Base-by-base conservation (phyloP, 2,329 filamentous ascomycete species). In the Furcasterigmium furcatum region DNA sequence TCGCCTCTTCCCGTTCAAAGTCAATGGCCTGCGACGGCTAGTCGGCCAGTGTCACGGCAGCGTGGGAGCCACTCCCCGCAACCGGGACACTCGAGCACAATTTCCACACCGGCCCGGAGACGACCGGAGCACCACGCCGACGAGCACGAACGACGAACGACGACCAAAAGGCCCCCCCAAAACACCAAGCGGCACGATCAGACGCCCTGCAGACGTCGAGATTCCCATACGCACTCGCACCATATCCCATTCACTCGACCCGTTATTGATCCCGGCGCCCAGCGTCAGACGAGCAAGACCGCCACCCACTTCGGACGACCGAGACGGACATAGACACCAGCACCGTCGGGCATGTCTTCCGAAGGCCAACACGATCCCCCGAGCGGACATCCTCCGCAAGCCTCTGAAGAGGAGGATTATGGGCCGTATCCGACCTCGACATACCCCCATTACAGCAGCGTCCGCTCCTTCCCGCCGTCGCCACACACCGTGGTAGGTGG, bases 11-110 rank as follows among this genome's bases (percentile, higher is more conserved):
- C 41, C 25, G n/a, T n/a, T n/a, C 48, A 40, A 60, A 60, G 74
- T 71, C 74, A 76, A 82, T 82, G 79, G 73, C 72, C 74, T 68
- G 71, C 64, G 67, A 73, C 68, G 73, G 73, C 66, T 81, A 80
- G 71, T 55, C 63, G 67, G 64, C 60, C 65, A 66, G 72, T 72
- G 74, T 74, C 73, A 72, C 74, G 76, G 73, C 76, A 71, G 74
- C 71, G 73, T 73, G 76, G 74, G 74, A 76, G 65, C 50, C 65
- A 58, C 73, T 75, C 72, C 76, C 76, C 76, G 76, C 77, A 72
- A 73, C 72, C 72, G 64, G 71, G 55, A 64, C 58, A 56, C 14
- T 16, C 32, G 14, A 35, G 9, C n/a, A n/a, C n/a, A n/a, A n/a
- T n/a, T 41, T 42, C 19, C 29, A 35, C 14, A 29, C 7, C 18